Evolutionary conservation across 2,329 filamentous ascomycete species (phyloP).

Genomic region (Trichoderma atroviride): DNA sequence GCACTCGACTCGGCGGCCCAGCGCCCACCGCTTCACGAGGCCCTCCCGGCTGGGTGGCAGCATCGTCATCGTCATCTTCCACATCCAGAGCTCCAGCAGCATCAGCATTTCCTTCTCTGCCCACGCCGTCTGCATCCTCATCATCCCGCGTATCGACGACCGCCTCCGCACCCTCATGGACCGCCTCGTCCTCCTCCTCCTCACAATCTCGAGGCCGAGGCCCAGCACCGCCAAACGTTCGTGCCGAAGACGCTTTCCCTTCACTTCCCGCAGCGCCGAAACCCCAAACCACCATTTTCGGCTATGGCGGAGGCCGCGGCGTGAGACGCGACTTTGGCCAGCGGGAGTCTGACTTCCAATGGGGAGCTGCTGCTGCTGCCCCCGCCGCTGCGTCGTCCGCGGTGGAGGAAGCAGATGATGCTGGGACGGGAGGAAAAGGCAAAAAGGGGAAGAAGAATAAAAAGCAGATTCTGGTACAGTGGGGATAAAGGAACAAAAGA

Average conservation of each 20-base stretch:
- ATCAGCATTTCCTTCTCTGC: constrained; percentile 50
- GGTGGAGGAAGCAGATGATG: constrained; percentile 36
- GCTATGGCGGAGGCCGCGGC: constrained; percentile 56
- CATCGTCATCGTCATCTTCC: constrained; percentile 25
- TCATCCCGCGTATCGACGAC: constrained; percentile 28
- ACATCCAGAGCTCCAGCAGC: constrained; percentile 33
- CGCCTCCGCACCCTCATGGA: constrained; percentile 38
- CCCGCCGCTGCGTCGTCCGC: constrained; percentile 29
- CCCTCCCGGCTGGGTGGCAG: constrained; percentile 34
- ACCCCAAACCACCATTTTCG: constrained; percentile 63
- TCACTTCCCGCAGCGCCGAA: constrained; percentile 79
- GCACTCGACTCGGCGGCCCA: constrained; percentile 50
- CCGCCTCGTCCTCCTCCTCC: constrained; percentile 41
- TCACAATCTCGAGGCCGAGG: constrained; percentile 34
- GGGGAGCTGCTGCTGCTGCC: constrained; percentile 40
- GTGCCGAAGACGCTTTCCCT: constrained; percentile 70
- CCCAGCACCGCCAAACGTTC: constrained; percentile 31
- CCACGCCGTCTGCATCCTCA: constrained; percentile 34
- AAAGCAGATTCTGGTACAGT: constrained; percentile 63
- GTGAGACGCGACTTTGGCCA: constrained; percentile 58
- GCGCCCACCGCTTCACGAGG: constrained; percentile 32
- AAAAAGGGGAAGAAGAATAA: constrained; percentile 64
- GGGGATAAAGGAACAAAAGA: constrained; percentile 48
- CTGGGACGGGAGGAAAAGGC: constrained; percentile 43
- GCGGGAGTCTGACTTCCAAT: constrained; percentile 56